A percentile compares a stretch with the other conserved stretches of the same genome.
Conservation (phyloP, 768 basidiomycete species). For the Amanita subjunquillea region DNA sequence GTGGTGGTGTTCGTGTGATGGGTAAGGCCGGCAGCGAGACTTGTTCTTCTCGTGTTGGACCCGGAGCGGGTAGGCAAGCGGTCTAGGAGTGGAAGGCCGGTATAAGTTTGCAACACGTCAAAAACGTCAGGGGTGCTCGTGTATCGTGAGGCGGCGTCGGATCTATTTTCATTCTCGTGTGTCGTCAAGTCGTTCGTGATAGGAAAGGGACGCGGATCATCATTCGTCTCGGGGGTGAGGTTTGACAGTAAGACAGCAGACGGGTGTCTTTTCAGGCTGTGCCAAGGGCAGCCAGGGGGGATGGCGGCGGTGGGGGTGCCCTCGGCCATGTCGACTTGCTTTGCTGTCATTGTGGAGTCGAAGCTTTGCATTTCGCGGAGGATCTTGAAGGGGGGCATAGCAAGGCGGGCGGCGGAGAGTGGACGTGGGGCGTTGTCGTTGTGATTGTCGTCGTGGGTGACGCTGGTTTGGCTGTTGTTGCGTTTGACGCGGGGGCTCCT, state of each 20-base stretch:
- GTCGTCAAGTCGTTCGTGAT: too few relatives aligned
- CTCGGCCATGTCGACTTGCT: constrained; percentile 30
- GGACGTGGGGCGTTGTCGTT: too few relatives aligned
- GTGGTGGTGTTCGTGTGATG: not conserved
- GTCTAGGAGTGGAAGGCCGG: constrained; percentile 67
- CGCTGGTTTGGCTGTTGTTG: not conserved
- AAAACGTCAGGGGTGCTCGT: constrained; percentile 54
- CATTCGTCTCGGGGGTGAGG: too few relatives aligned
- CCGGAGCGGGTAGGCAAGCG: constrained; percentile 41
- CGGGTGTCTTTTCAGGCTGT: constrained; percentile 14
- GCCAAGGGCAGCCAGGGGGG: not conserved
- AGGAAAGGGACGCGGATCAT: too few relatives aligned
- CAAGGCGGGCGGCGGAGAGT: constrained; percentile 22
- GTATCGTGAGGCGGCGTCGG: constrained; percentile 43
- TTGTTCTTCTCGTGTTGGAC: not conserved
- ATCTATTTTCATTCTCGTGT: not conserved
- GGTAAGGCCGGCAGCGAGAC: not conserved
- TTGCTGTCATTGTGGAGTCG: constrained; percentile 72
- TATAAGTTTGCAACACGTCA: constrained; percentile 72
- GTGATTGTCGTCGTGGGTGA: not conserved
- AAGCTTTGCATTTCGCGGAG: constrained; percentile 86
- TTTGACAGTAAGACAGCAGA: constrained; percentile 16
- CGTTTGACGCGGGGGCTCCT: constrained; percentile 22
- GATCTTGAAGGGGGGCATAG: constrained; percentile 11
- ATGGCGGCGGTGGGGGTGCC: constrained; percentile 12